Percentiles rank a stretch among this genome's conserved stretches.
Evolutionary conservation across 805 yeast species (phyloP).

Genomic region (Spathaspora girioi): DNA sequence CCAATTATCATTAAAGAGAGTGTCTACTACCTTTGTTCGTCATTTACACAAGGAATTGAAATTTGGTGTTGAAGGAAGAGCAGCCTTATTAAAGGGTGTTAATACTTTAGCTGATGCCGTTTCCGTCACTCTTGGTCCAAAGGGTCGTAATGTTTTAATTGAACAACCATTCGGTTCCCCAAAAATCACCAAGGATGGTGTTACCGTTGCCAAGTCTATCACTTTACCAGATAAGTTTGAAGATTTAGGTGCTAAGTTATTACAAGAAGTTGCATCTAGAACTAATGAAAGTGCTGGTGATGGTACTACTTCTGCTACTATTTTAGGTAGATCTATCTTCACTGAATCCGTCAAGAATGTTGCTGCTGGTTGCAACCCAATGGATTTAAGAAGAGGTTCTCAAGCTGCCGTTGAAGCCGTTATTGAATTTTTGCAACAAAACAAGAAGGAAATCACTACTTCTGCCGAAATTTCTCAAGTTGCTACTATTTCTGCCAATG

Average conservation of each 20-base stretch:
- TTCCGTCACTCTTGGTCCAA: constrained; percentile 94
- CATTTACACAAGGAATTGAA: constrained; percentile 83
- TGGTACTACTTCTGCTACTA: constrained; percentile 97
- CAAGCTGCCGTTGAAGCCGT: constrained; percentile 96
- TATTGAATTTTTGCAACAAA: constrained; percentile 72
- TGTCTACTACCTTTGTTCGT: constrained; percentile 44
- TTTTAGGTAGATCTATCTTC: constrained; percentile 91
- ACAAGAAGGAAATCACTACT: constrained; percentile 92
- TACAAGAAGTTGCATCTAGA: constrained; percentile 96
- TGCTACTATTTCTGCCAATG: constrained; percentile 96
- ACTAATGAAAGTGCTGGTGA: constrained; percentile 98
- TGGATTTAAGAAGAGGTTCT: constrained; percentile 96
- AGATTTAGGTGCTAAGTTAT: constrained; percentile 91
- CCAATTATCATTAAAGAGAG: constrained; percentile 37
- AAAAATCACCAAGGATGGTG: constrained; percentile 98
- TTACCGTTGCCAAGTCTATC: constrained; percentile 88
- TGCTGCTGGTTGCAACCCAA: constrained; percentile 98
- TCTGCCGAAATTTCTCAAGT: constrained; percentile 96
- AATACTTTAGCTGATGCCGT: constrained; percentile 95
- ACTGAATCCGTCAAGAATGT: constrained; percentile 94
- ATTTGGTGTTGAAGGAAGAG: constrained; percentile 97
- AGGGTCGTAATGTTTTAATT: constrained; percentile 94
- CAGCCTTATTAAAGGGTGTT: constrained; percentile 90
- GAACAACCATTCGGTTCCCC: constrained; percentile 97
- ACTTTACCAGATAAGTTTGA: constrained; percentile 85